Conservation (phyloP, 805 yeast genomes). For the Candida peoriensis region DNA sequence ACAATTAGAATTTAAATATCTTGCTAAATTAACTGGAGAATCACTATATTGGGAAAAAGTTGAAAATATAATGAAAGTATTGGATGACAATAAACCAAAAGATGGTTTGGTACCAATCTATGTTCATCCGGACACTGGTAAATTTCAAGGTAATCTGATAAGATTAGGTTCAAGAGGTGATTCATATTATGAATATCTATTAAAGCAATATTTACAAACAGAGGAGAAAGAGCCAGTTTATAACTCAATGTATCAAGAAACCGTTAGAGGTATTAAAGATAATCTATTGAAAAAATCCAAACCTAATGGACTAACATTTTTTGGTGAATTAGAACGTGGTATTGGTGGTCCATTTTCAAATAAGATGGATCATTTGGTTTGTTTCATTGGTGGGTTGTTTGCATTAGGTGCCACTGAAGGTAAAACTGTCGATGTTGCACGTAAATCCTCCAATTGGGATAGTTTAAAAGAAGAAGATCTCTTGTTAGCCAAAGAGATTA, state of each 20-base stretch:
- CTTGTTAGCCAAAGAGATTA: slow-evolving; percentile 64
- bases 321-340: slow-evolving; percentile 77
- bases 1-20: slow-evolving; percentile 82
- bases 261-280: slow-evolving; percentile 71
- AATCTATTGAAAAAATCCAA: slow-evolving; percentile 54
- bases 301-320: slow-evolving; percentile 59
- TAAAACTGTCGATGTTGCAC: slow-evolving; percentile 47
- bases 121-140: slow-evolving; percentile 70
- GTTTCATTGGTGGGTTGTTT: slow-evolving; percentile 84
- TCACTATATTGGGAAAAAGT: slow-evolving; percentile 69
- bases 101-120: slow-evolving; percentile 84
- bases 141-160: slow-evolving; percentile 57
- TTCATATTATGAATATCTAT: slow-evolving; percentile 83
- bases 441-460: slow-evolving; percentile 52
- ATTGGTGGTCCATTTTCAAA: slow-evolving; percentile 51
- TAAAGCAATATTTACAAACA: slow-evolving; percentile 83
- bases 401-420: slow-evolving; percentile 91
- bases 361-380: slow-evolving; percentile 91
- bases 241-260: slow-evolving; percentile 68
- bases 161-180: slow-evolving; percentile 91
- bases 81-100: slow-evolving; percentile 58
- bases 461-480: slow-evolving; percentile 56
- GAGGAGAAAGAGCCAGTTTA: slow-evolving; percentile 54
- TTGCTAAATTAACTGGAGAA: slow-evolving; percentile 78
- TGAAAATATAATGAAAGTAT: slow-evolving; percentile 64